Evolutionary conservation across 164 flowering plant species (phyloP), one percentile per base, ranked within the genome.

Genomic region (Vitis rupestris): DNA sequence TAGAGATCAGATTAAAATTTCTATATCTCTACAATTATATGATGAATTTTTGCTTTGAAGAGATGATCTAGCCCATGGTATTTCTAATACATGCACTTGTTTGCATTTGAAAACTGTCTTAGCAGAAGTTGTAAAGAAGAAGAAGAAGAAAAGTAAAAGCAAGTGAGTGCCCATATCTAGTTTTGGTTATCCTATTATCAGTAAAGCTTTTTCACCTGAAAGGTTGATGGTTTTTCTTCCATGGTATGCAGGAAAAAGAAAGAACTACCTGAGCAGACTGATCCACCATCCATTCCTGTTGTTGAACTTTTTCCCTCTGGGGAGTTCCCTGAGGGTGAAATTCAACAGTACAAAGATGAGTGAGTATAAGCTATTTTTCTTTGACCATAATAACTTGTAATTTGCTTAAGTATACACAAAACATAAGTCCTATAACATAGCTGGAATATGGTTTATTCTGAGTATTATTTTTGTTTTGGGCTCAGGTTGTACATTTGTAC

Each of bases 241-340:
- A 15, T 48, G 16, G 8, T 76, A n/a, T 66, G 23, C 81, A 95
- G 99, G 87, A 95, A 92, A 75, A 95, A 95, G 87, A 92, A 91
- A 79, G 97, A 86, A 72, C 65, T 78, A n/a, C 82, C 78, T 5
- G 74, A 79, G 77, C 99, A 95, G 78, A 93, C 97, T 61, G 88
- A 91, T 82, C 97, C 98, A 17, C 99, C 99, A 57, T 75, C 99
- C 16, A 83, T 95, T 75, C 92, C 99, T 56, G 83, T 95, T 37
- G 31, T 55, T 74, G 93, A 93, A 3, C 90, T 95, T 72, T 95
- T 93, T 65, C 91, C 94, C 59, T 87, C 97, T 69, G 93, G 97
- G 68, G 98, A 93, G 59, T 95, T 95, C 78, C 99, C 97, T 53
- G 97, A 88, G 82, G 99, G 99, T 69, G 97, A 95, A 90, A 88